These are phyloP conservation scores for Candida tropicalis DNA, from an alignment of 1,139 yeast genomes.

Conservation along the genomic window DNA sequence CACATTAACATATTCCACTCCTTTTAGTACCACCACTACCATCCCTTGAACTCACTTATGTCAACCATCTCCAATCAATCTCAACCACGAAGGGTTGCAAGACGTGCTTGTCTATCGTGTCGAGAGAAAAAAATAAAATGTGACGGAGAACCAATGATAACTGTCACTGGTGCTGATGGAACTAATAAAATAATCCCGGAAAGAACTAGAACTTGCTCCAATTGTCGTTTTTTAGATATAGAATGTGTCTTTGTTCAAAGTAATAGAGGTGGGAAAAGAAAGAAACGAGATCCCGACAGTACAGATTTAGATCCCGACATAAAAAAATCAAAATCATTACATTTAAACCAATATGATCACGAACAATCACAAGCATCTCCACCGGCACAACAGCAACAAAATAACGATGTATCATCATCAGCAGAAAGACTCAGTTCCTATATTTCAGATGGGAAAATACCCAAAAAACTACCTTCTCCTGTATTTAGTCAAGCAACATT, in stretches of 20 bases:
- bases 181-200: conserved; percentile 19
- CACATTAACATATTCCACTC: too few relatives aligned
- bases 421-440: conserved; percentile 14
- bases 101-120: conserved; percentile 62
- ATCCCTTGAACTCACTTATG: too few relatives aligned
- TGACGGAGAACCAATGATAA: conserved; percentile 53
- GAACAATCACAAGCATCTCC: conserved; percentile 1
- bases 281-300: conserved; percentile 24
- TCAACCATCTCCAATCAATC: conserved; percentile 1
- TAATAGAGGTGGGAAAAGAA: conserved; percentile 61
- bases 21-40: too few relatives aligned
- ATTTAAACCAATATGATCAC: background rate
- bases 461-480: conserved; percentile 11
- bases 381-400: background rate
- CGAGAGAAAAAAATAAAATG: conserved; percentile 66
- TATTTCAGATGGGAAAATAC: conserved; percentile 10
- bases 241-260: conserved; percentile 62
- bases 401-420: conserved; percentile 5
- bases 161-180: conserved; percentile 21
- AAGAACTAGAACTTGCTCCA: conserved; percentile 42
- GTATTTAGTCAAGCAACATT: conserved; percentile 3
- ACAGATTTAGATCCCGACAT: conserved; percentile 1
- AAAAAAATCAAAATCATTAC: conserved; percentile 6
- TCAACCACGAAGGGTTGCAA: conserved; percentile 42
- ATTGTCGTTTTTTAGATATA: conserved; percentile 50